Percentiles rank a stretch among this genome's conserved stretches.
phyloP scores from a whole-genome alignment of 1,284 basidiomycete species.

The Microbotryomycetes sp. region DNA sequence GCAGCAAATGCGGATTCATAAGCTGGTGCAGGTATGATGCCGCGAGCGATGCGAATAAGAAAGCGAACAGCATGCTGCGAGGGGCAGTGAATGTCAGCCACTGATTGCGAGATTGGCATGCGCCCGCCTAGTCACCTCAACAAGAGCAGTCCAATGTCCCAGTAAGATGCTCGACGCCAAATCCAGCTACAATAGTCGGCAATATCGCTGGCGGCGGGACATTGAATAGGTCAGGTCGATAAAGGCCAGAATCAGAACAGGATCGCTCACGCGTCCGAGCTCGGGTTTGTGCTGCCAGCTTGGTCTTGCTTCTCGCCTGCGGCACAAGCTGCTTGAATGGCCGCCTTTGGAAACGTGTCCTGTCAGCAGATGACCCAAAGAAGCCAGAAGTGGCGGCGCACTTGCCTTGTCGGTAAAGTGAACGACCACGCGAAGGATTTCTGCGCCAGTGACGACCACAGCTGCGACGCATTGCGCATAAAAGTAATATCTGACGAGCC shows the following conservation, averaged over 20 bases:
- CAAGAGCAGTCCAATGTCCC: constrained; percentile 24
- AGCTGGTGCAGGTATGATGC: constrained; percentile 24
- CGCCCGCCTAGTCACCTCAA: too few relatives aligned
- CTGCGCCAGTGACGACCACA: constrained; percentile 12
- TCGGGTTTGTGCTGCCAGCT: background rate
- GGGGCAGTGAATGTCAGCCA: too few relatives aligned
- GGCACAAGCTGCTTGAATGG: background rate
- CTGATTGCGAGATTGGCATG: too few relatives aligned
- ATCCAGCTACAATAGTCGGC: constrained; percentile 2
- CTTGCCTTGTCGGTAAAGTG: constrained; percentile 22
- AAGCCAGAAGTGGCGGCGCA: background rate
- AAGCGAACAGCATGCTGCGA: constrained; percentile 15
- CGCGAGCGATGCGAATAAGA: constrained; percentile 26
- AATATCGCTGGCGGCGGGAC: background rate
- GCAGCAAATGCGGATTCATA: constrained; percentile 7
- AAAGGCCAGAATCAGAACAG: background rate
- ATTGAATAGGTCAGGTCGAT: background rate
- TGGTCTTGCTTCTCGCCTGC: background rate
- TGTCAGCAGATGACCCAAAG: background rate
- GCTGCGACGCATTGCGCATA: constrained; percentile 8
- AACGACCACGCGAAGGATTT: constrained; percentile 9
- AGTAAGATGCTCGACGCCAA: constrained; percentile 18
- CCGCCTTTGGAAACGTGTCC: background rate
- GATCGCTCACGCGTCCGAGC: background rate
- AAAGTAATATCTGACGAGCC: constrained; percentile 23